Base-by-base conservation (phyloP, 805 yeast species). In the Osmozyma mogii region DNA sequence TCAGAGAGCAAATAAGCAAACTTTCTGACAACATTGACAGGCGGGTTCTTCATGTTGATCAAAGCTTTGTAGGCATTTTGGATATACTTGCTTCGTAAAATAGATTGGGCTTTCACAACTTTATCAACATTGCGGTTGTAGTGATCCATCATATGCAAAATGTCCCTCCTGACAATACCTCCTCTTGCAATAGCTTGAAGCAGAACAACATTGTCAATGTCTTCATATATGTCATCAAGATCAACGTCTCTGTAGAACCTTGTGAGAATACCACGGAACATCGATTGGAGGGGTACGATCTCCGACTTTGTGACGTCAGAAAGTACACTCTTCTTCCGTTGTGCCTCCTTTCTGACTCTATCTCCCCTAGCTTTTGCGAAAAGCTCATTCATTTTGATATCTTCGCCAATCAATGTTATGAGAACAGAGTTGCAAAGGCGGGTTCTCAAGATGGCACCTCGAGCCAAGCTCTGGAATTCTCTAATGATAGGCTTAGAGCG, bases 1-100 rank as follows among this genome's bases (percentile, higher is more conserved):
- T 78, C 85, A 34, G 81, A 78, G 25, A 92, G 56, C 24, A 92
- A 55, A 41, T 75, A 72, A 3, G 88, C 82, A 54, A 87, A 92
- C 34, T 75, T 77, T 43, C 76, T 71, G 15, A 92, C 78, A 1
- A 84, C 82, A 18, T 77, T 58, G 28, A 92, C 56, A 0, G 94
- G 82, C 1, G 97, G 96, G 44, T 82, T 78, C 22, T 68, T 70
- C 51, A 72, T 75, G 7, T 72, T 68, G 28, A 84, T 72, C 33
- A 92, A 60, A 2, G 83, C 72, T 35, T 70, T 71, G 54, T 84
- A 92, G 1, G 95, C 92, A 19, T 62, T 66, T 9, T 78, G 78
- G 35, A 80, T 78, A 31, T 74, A 70, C 40, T 68, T 64, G 18
- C 85, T 78, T 33, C 87, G 70, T 32, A 89, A 68, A 22, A 64